Base-by-base conservation (phyloP, 169 alveolate species). In the Plasmodium sp. region DNA sequence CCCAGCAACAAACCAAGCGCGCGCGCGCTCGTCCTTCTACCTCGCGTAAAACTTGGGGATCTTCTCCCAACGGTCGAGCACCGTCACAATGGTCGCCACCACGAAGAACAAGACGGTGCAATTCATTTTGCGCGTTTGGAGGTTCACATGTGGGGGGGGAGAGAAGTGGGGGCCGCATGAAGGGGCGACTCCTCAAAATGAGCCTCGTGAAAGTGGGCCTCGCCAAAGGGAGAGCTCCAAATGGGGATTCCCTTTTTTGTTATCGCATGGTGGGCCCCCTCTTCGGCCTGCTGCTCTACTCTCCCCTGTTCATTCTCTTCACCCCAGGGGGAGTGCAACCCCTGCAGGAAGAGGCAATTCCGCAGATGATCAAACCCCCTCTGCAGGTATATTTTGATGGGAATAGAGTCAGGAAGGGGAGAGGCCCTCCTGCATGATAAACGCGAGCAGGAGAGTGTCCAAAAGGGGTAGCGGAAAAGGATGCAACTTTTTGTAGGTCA, bases 21-120 rank as follows among this genome's bases (percentile, higher is more conserved):
- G 62, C 4, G 54, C 9, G 34, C n/a, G 84, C n/a, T 18, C 10
- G 6, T 5, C 45, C 31, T 36, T 67, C 56, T 27, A 86, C 94
- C 94, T 86, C 12, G 94, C 94, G 62, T 86, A 86, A 54, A 86
- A 86, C 5, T 54, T 58, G 3, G 94, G 94, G 16, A 86, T 77
- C 27, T 77, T 45, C 62, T 75, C 48, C 27, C 86, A 86, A 0
- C 39, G 31, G 48, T 86, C 94, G 27, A 86, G 67, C 33, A 84
- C 58, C 51, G 93, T 84, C 77, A 84, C 93, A 43, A 84, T 5
- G 34, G 73, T 39, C 73, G 79, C 81, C 34, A 84, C 83, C 54
- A 71, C 54, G 12, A 84, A 27, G 79, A 84, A 84, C 16, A 84
- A 5, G 33, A 73, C 31, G 33, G 58, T 5, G 72, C 84, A 73